Conservation (phyloP, 106 monocot species). For the Iris macrosiphon region DNA sequence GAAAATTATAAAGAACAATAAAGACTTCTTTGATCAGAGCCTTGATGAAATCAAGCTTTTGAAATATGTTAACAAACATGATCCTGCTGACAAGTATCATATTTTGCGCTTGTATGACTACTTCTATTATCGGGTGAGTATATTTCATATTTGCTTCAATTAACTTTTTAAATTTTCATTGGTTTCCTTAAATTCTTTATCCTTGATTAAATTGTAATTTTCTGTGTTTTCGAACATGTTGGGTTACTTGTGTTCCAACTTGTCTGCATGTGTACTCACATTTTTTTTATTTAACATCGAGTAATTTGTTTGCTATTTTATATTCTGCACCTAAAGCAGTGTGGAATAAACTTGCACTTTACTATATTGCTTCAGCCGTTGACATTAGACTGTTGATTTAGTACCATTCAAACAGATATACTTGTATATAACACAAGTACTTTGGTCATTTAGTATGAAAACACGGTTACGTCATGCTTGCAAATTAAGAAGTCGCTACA, state of each 20-base stretch:
- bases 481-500: too few species aligned
- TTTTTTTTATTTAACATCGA: too few species aligned
- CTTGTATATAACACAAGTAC: too few species aligned
- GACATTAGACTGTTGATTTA: too few species aligned
- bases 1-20: conserved; percentile 99
- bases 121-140: conserved; percentile 91
- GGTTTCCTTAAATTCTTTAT: neutral
- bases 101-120: conserved; percentile 94
- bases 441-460: too few species aligned
- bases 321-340: too few species aligned
- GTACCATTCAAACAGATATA: too few species aligned
- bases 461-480: too few species aligned
- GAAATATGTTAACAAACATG: conserved; percentile 97
- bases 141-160: neutral
- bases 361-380: too few species aligned
- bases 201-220: neutral
- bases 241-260: neutral
- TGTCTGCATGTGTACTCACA: neutral
- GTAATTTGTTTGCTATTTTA: too few species aligned
- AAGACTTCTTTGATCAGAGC: conserved; percentile 99
- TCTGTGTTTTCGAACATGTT: neutral
- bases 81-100: conserved; percentile 95
- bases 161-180: neutral
- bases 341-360: too few species aligned
- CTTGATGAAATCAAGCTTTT: conserved; percentile 99